These are phyloP conservation scores for Ambrosia artemisiifolia DNA, from an alignment of 129 eudicot species.

Conservation along the genomic window DNA sequence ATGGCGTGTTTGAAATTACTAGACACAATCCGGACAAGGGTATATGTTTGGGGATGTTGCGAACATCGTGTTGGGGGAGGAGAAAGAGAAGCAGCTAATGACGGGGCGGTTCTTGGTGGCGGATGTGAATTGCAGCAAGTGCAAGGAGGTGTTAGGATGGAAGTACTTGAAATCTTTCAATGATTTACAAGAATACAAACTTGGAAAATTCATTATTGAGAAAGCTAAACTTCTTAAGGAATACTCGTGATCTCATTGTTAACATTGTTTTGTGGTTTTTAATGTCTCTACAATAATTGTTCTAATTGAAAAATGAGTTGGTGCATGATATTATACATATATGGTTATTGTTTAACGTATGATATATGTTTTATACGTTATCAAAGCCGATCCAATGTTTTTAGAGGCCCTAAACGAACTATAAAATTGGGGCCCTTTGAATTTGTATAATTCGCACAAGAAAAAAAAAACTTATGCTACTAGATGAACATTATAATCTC, in stretches of 20 bases:
- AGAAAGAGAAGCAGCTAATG: conserved; percentile 38
- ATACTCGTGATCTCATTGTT: conserved; percentile 26
- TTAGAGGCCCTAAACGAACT: too few relatives aligned
- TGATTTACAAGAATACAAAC: conserved; percentile 42
- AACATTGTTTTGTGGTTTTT: background rate
- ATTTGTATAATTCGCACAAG: too few relatives aligned
- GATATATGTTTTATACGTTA: too few relatives aligned
- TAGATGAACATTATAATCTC: too few relatives aligned
- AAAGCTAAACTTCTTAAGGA: conserved; percentile 59
- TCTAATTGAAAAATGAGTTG: too few relatives aligned
- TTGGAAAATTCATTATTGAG: conserved; percentile 61
- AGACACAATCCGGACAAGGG: conserved; percentile 69
- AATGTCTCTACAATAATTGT: background rate
- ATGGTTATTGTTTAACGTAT: too few relatives aligned
- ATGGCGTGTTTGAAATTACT: background rate
- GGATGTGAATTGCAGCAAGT: conserved; percentile 43
- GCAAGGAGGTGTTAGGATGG: conserved; percentile 70
- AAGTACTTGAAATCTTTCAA: conserved; percentile 48
- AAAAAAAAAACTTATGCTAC: too few relatives aligned
- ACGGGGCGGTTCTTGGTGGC: conserved; percentile 55
- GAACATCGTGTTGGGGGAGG: conserved; percentile 52
- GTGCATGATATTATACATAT: too few relatives aligned
- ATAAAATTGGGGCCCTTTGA: too few relatives aligned
- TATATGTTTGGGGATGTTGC: conserved; percentile 52
- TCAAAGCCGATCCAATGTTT: too few relatives aligned